Evolutionary conservation across 1,284 basidiomycete species (phyloP).

Genomic region (Malassezia nana): DNA sequence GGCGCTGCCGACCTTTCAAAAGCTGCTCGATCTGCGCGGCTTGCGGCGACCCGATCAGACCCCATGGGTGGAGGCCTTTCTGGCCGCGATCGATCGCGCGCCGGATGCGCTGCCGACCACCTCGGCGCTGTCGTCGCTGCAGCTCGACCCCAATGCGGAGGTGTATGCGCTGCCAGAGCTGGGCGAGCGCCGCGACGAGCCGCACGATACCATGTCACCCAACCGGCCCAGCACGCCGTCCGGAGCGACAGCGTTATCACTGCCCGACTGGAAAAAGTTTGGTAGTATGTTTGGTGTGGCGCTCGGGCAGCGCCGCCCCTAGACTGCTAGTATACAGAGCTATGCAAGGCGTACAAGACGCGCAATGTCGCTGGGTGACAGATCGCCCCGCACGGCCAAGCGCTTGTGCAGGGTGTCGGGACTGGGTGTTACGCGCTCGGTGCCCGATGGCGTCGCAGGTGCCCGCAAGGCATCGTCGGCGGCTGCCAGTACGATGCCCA

Average conservation of each 20-base stretch:
- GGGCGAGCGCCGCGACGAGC: constrained; percentile 15
- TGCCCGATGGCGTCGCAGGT: not conserved
- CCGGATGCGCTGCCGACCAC: constrained; percentile 20
- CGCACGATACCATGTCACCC: constrained; percentile 12
- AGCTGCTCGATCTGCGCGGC: constrained; percentile 80
- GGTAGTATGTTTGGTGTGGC: constrained; percentile 39
- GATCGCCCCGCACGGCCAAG: not conserved
- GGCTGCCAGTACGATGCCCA: constrained; percentile 26
- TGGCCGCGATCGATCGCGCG: constrained; percentile 8
- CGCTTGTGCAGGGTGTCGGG: constrained; percentile 3
- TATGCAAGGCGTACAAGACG: not conserved
- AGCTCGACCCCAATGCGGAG: constrained; percentile 15
- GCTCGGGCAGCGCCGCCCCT: constrained; percentile 21
- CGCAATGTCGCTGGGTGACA: constrained; percentile 3
- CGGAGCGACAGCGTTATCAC: constrained; percentile 20
- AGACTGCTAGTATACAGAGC: not conserved
- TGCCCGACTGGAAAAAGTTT: constrained; percentile 37
- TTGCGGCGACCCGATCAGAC: constrained; percentile 13
- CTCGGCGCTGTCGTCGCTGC: constrained; percentile 59
- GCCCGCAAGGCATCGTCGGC: constrained; percentile 18
- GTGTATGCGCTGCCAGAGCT: constrained; percentile 20
- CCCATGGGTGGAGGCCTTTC: constrained; percentile 13
- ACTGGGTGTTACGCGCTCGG: not conserved
- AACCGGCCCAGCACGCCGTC: constrained; percentile 5
- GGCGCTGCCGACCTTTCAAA: constrained; percentile 57